phyloP scores from a whole-genome alignment of 2,329 filamentous ascomycete genomes.

The Penicillium thymicola region DNA sequence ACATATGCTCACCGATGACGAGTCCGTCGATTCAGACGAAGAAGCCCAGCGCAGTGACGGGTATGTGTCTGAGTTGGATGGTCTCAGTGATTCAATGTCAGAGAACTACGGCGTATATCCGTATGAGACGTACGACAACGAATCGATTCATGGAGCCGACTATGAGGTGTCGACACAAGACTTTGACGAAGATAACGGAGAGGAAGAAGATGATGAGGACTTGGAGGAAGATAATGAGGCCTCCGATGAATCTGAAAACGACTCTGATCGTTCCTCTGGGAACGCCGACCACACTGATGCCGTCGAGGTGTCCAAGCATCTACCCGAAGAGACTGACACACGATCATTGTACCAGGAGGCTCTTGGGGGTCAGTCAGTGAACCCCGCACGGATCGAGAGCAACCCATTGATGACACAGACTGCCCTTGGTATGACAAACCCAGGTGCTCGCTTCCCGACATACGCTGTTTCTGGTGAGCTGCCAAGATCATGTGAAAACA shows the following conservation, averaged over 20 bases:
- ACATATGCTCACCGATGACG: constrained; percentile 5
- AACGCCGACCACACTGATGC: background rate
- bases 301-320: background rate
- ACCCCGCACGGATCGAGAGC: background rate
- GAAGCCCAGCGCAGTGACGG: background rate
- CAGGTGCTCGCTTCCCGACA: constrained; percentile 2
- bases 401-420: background rate
- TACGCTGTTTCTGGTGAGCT: background rate
- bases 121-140: background rate
- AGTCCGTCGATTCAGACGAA: constrained; percentile 7
- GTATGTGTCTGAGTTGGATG: background rate
- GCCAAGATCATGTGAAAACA: background rate
- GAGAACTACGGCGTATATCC: background rate
- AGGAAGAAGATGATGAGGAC: constrained; percentile 7
- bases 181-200: background rate
- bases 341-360: background rate
- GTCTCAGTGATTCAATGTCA: background rate
- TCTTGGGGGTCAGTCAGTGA: background rate
- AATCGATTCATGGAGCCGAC: background rate
- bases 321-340: background rate
- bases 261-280: background rate
- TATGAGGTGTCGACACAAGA: background rate
- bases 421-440: background rate
- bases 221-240: constrained; percentile 6
- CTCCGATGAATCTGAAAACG: constrained; percentile 7